Conservation (phyloP, 2,329 filamentous ascomycete genomes). For the Penicillium sp. region DNA sequence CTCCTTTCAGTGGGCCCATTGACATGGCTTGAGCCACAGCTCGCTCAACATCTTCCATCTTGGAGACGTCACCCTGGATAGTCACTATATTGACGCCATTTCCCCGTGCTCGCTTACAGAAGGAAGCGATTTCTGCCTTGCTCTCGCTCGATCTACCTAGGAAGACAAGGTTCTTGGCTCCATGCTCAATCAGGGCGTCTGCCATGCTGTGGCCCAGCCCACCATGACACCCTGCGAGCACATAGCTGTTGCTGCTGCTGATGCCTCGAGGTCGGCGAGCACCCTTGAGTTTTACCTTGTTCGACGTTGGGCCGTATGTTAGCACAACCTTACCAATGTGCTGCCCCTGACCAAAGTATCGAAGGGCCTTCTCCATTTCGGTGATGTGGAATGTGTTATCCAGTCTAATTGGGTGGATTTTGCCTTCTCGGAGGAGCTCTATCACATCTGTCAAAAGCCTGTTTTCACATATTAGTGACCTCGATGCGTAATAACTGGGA, state of each 20-base stretch:
- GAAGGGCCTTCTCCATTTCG: conserved; percentile 23
- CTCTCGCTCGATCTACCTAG: not conserved
- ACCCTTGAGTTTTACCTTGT: no score
- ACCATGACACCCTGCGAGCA: no score
- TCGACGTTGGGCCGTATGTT: no score
- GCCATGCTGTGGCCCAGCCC: conserved; percentile 3
- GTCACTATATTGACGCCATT: not conserved
- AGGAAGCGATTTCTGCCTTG: not conserved
- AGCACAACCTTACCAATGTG: conserved; percentile 40
- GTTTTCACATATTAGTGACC: not conserved
- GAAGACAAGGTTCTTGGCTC: conserved; percentile 14
- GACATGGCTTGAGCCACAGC: not conserved
- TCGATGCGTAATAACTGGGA: not conserved
- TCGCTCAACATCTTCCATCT: not conserved
- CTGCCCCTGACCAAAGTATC: conserved; percentile 31
- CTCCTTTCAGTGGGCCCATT: conserved; percentile 8
- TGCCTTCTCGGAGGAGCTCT: not conserved
- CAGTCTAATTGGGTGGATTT: conserved; percentile 4
- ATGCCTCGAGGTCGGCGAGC: no score
- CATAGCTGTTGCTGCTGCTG: no score
- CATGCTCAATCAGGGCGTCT: conserved; percentile 7
- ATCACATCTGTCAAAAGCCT: conserved; percentile 2
- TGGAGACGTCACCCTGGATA: not conserved
- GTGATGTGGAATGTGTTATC: conserved; percentile 1
- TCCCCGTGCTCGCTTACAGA: not conserved